phyloP scores from a whole-genome alignment of 2,329 filamentous ascomycete genomes.

The Trichophyton benhamiae region DNA sequence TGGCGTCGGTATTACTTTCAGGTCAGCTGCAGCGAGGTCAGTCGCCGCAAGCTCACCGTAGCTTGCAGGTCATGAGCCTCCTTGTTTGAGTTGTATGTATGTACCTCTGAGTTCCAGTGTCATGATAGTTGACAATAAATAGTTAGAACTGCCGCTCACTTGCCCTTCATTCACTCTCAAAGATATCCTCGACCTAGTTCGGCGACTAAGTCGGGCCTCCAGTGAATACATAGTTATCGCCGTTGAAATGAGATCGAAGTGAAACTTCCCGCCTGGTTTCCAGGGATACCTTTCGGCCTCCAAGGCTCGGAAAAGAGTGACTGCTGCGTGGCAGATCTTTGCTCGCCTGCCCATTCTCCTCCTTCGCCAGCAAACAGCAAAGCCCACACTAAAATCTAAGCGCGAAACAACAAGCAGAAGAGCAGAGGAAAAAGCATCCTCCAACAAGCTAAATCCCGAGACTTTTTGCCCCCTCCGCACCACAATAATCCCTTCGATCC shows the following conservation, averaged over 20 bases:
- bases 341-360: not conserved
- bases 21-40: not conserved
- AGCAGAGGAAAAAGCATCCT: not conserved
- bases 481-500: constrained; percentile 3
- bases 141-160: not conserved
- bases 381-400: not conserved
- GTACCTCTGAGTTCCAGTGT: not conserved
- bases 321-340: constrained; percentile 1
- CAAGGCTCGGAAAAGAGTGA: not conserved
- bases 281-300: not conserved
- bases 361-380: not conserved
- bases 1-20: not conserved
- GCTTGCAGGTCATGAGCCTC: not conserved
- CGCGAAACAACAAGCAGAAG: not conserved
- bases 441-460: constrained; percentile 4
- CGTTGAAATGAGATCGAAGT: not conserved
- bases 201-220: not conserved
- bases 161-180: not conserved
- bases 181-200: not conserved
- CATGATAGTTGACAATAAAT: not conserved
- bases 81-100: not conserved
- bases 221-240: not conserved
- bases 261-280: not conserved
- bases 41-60: not conserved
- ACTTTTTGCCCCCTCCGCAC: constrained; percentile 3